phyloP scores from a whole-genome alignment of 352 stramenopile species.

The Phytophthora sp. region DNA sequence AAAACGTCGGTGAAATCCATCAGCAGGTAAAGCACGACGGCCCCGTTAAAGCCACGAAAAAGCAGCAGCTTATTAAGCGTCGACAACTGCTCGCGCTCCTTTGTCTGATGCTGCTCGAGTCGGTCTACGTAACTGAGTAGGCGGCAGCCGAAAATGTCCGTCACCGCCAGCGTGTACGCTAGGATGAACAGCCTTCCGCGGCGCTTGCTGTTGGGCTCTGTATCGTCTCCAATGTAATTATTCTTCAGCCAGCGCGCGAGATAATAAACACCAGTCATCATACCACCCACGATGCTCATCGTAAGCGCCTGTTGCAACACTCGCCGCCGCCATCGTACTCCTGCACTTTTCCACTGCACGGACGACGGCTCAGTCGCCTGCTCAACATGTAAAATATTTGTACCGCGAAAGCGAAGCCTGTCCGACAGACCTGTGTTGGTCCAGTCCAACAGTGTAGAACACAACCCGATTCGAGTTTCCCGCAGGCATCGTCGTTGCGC shows the following conservation, averaged over 20 bases:
- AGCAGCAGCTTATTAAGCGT: constrained; percentile 84
- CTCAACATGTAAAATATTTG: constrained; percentile 73
- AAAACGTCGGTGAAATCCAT: constrained; percentile 77
- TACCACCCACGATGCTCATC: constrained; percentile 47
- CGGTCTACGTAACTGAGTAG: constrained; percentile 63
- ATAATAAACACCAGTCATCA: constrained; percentile 66
- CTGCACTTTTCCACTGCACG: constrained; percentile 75
- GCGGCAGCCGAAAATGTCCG: constrained; percentile 70
- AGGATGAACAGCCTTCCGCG: constrained; percentile 60
- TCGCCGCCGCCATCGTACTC: constrained; percentile 42
- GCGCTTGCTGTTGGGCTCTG: constrained; percentile 33
- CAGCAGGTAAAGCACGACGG: constrained; percentile 77
- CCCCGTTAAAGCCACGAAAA: constrained; percentile 76
- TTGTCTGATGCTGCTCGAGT: constrained; percentile 67
- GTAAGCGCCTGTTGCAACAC: constrained; percentile 56
- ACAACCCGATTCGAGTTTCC: constrained; percentile 57
- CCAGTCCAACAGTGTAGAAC: constrained; percentile 51
- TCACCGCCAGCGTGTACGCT: constrained; percentile 54
- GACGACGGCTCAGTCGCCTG: constrained; percentile 70
- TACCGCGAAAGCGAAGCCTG: constrained; percentile 63
- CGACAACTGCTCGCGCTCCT: constrained; percentile 73
- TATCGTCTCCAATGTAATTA: constrained; percentile 38
- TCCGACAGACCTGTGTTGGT: constrained; percentile 37
- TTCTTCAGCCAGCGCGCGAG: constrained; percentile 50
- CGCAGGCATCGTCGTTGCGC: constrained; percentile 58